phyloP scores from a whole-genome alignment of 495 filamentous ascomycete genomes.

The Aspergillus bertholletiae region DNA sequence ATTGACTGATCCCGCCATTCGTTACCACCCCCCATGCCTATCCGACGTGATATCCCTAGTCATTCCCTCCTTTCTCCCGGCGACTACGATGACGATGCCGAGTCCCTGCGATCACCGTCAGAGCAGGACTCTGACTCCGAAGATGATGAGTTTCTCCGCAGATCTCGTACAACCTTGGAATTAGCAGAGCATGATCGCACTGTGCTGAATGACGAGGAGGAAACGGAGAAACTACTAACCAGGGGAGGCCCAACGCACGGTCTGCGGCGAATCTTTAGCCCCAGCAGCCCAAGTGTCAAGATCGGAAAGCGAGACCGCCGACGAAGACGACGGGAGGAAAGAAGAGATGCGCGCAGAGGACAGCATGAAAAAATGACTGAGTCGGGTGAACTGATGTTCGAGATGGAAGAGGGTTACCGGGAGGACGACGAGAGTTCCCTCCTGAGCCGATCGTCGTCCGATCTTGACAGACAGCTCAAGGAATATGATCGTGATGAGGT shows the following conservation, averaged over 20 bases:
- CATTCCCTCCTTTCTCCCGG: conserved; percentile 57
- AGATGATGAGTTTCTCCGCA: conserved; percentile 63
- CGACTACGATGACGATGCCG: conserved; percentile 64
- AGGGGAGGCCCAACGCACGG: conserved; percentile 47
- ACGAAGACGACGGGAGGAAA: conserved; percentile 41
- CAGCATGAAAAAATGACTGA: conserved; percentile 49
- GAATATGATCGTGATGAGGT: conserved; percentile 32
- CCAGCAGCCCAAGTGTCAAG: conserved; percentile 37
- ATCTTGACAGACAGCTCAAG: conserved; percentile 32
- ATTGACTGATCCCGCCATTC: not conserved
- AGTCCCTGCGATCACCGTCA: conserved; percentile 61
- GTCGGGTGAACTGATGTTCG: conserved; percentile 76
- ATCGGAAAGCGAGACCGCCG: conserved; percentile 55
- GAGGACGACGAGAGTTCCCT: conserved; percentile 52
- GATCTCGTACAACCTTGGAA: conserved; percentile 66
- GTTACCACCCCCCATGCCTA: conserved; percentile 21
- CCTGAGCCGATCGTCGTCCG: conserved; percentile 39
- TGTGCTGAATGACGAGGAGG: conserved; percentile 86
- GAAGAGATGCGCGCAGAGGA: conserved; percentile 43
- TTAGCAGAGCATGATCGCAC: conserved; percentile 66
- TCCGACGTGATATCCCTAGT: conserved; percentile 19
- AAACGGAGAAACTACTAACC: conserved; percentile 72
- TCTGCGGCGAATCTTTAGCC: conserved; percentile 46
- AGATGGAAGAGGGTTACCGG: conserved; percentile 80
- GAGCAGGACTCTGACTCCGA: conserved; percentile 76